These are phyloP conservation scores for Melocanna baccifera DNA, from an alignment of 176 grass and related monocot species.

Conservation along the genomic window DNA sequence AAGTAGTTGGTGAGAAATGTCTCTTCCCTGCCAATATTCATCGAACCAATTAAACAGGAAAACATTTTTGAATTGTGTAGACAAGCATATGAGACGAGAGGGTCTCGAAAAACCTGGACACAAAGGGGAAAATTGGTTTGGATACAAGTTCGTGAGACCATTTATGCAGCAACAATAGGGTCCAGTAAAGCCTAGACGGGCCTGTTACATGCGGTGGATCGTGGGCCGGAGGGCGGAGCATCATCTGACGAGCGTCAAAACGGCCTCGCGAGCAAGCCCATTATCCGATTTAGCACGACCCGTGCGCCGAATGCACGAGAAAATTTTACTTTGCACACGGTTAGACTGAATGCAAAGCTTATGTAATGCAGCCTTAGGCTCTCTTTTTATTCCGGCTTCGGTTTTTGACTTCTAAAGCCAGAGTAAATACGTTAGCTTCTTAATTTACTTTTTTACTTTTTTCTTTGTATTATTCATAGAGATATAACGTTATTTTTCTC, in stretches of 20 bases:
- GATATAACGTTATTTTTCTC: no score
- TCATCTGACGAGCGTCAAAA: neutral
- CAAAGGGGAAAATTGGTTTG: neutral
- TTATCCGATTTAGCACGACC: neutral
- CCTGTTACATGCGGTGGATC: neutral
- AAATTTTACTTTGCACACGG: neutral
- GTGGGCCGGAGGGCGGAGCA: neutral
- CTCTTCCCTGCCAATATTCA: neutral
- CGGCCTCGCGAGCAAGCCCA: neutral
- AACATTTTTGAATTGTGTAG: neutral
- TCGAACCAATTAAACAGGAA: conserved; percentile 25
- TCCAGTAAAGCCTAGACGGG: no score
- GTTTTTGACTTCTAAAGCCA: no score
- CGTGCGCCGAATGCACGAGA: neutral
- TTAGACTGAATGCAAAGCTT: no score
- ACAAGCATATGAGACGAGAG: neutral
- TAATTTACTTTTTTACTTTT: no score
- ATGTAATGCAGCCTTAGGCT: neutral
- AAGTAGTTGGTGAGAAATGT: conserved; percentile 44
- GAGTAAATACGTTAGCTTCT: no score
- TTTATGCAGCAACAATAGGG: no score
- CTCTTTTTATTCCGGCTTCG: no score
- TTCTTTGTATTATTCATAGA: no score
- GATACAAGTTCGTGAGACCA: neutral
- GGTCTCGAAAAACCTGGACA: neutral